Base-by-base conservation (phyloP, 768 basidiomycete species). In the Naganishia vaughanmartiniae region DNA sequence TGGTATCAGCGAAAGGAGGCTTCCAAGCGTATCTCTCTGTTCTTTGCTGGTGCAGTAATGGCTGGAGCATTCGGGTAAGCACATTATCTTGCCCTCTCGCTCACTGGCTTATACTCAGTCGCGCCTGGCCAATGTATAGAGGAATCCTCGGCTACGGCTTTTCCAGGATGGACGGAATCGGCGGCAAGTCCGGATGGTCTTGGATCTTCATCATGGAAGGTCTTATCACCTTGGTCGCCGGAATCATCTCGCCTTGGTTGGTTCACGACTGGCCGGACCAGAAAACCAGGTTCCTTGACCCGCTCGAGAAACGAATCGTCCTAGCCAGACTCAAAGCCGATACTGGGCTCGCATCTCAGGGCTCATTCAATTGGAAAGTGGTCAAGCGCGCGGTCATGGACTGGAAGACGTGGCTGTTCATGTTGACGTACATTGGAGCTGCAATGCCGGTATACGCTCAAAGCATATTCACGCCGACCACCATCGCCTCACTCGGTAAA, bases 391-490 rank as follows among this genome's bases (percentile, higher is more conserved):
- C 79, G 31, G 54, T 76, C 21, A 45, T 36, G 14, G 80, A 82
- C 63, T 73, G 76, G 75, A 74, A 81, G 72, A 83, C 83, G 42
- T 79, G 83, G 46, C 33, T 69, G 17, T 74, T 81, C 67, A 77
- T 77, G 77, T 54, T 79, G 57, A 78, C 83, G 65, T 84, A 90
- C 76, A 84, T 88, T 69, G 88, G 88, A 0, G 83, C 88, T 42
- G 84, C 89, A 31, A 87, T 89, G 77, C 85, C 87, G 55, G 81
- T 90, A 26, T 90, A 89, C 81, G 73, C 70, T 55, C 73, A 76
- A 65, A 71, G 71, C 15, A 74, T 89, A 74, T 91, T 92, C 79
- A 82, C 87, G 7, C 90, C 90, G 4, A 87, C 88, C 3, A 89
- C 91, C 78, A 86, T 91, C 60, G 73, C 85, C 34, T 86, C 86